Evolutionary conservation across 2,329 filamentous ascomycete genomes (phyloP).

Genomic region (Cyphellophora attinorum): DNA sequence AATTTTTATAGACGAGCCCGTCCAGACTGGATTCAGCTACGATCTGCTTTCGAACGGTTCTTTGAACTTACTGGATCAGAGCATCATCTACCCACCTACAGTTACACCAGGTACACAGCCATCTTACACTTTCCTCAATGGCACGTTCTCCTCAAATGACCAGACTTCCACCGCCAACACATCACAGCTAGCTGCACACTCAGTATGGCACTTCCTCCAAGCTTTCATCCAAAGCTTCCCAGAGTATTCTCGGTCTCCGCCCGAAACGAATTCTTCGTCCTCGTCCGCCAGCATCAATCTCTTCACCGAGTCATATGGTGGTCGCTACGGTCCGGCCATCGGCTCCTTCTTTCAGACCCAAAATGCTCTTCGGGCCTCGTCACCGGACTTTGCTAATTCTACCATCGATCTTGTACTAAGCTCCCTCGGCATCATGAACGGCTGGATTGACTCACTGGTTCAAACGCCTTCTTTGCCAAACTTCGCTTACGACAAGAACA

Average conservation of each 20-base stretch:
- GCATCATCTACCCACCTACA: conserved; percentile 22
- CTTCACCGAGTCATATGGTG: conserved; percentile 62
- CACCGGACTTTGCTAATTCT: conserved; percentile 30
- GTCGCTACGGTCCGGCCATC: conserved; percentile 60
- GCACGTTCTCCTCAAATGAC: conserved; percentile 54
- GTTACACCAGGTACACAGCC: conserved; percentile 19
- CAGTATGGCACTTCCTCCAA: conserved; percentile 51
- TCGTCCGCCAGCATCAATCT: conserved; percentile 49
- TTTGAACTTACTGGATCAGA: conserved; percentile 26
- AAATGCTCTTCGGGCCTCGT: conserved; percentile 47
- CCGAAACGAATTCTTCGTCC: conserved; percentile 39
- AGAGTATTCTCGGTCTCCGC: conserved; percentile 30
- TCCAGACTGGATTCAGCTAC: conserved; percentile 42
- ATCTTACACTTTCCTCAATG: conserved; percentile 40
- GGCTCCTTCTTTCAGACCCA: conserved; percentile 50
- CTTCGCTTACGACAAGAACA: conserved; percentile 30
- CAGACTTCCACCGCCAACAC: conserved; percentile 43
- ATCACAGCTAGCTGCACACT: conserved; percentile 46
- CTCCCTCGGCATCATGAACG: conserved; percentile 62
- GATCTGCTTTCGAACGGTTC: conserved; percentile 34
- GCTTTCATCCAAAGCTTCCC: conserved; percentile 51
- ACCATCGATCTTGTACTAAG: conserved; percentile 28
- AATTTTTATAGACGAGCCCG: conserved; percentile 37
- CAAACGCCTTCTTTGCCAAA: conserved; percentile 37
- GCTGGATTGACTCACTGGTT: conserved; percentile 55